Evolutionary conservation across 148 eudicot genomes (phyloP).

Genomic region (Chenopodium album): DNA sequence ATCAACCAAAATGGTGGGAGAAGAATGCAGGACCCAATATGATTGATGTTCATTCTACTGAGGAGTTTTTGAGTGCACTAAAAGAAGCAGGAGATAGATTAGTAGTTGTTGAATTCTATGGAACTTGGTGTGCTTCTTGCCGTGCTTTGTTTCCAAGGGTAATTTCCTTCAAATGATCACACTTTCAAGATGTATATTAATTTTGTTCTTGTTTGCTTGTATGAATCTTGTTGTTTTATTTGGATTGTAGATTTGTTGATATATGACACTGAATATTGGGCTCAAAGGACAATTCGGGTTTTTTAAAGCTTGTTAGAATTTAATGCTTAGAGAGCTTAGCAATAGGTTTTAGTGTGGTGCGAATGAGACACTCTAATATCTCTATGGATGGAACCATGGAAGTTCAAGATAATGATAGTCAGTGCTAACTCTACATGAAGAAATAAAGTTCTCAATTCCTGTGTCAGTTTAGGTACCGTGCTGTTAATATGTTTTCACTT

Average conservation of each 20-base stretch:
- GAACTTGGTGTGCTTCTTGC: conserved; percentile 99
- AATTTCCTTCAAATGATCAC: conserved; percentile 14
- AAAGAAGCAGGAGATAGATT: conserved; percentile 84
- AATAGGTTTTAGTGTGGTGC: not conserved
- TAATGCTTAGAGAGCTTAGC: not conserved
- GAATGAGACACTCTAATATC: not conserved
- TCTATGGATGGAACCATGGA: not conserved
- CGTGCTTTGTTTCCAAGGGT: conserved; percentile 98
- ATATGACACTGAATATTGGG: not conserved
- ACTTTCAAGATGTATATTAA: not conserved
- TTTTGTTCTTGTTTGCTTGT: conserved; percentile 3
- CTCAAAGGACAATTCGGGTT: no score
- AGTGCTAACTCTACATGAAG: not conserved
- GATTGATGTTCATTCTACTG: conserved; percentile 93
- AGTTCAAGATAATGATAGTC: not conserved
- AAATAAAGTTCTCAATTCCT: not conserved
- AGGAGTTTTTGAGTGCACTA: conserved; percentile 76
- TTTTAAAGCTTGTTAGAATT: not conserved
- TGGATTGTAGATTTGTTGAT: not conserved
- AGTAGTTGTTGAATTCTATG: conserved; percentile 95
- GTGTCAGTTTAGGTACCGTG: no score
- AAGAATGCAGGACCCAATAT: conserved; percentile 93
- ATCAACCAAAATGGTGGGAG: conserved; percentile 99
- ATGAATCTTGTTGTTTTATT: not conserved
- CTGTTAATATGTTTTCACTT: not conserved